Evolutionary conservation across 169 alveolate genomes (phyloP), one percentile per base, ranked within the genome.

Genomic region (Amoebophrya sp.): DNA sequence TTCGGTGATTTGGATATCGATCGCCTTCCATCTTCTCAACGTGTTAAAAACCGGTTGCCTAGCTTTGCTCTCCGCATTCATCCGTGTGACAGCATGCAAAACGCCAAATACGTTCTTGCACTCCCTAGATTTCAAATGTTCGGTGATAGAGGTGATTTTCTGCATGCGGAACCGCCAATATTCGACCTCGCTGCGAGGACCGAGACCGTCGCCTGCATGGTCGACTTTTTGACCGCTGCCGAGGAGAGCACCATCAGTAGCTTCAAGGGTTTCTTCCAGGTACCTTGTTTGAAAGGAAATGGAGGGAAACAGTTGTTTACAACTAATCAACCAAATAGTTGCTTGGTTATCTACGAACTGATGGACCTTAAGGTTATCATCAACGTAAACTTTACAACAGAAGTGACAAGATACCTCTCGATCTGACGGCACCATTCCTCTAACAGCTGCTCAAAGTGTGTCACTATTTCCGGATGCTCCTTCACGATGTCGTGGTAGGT

Each of bases 141-240:
- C 98, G 78, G 96, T 96, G 78, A 97, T 95, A 92, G 97, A 94
- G 89, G 98, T 97, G n/a, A 97, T 95, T 91, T 95, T 94, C 94
- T 97, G 96, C 98, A 97, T 97, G 92, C 98, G 95, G 89, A 90
- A 93, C 94, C 97, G 95, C 99, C 99, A 97, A 95, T 95, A 95
- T 89, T 96, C 98, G 33, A 97, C 95, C 93, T 93, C 65, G 65
- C 92, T 90, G 39, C 94, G 91, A 12, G 94, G 94, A 53, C 94
- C 94, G 0, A 47, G 65, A 6, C 65, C 65, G 65, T 47, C 65
- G 65, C 65, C 65, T 12, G 29, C 18, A n/a, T n/a, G n/a, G n/a
- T n/a, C n/a, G n/a, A n/a, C n/a, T n/a, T n/a, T n/a, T n/a, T n/a
- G n/a, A 18, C 65, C 65, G 65, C 65, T 47, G 29, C 29, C 18